A percentile compares a stretch with the other conserved stretches of the same genome.
Conservation (phyloP, 2,329 filamentous ascomycete genomes). For the Cercospora janseana region DNA sequence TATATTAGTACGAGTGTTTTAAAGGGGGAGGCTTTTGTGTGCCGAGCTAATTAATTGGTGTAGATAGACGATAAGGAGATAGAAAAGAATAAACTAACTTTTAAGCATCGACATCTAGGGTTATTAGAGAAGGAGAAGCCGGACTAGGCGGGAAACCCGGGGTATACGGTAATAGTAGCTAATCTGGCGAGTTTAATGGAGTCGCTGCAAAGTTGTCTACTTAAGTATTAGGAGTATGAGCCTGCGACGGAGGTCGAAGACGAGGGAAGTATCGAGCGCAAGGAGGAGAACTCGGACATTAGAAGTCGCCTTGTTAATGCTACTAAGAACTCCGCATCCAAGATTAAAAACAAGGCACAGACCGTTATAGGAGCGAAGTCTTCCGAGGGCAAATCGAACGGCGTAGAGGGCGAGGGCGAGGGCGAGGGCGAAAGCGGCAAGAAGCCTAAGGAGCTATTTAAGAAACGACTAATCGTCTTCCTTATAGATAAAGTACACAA, state of each 20-base stretch:
- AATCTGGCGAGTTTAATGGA: slow-evolving; percentile 26
- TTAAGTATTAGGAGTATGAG: slow-evolving; percentile 25
- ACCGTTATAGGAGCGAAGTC: background rate
- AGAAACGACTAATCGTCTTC: slow-evolving; percentile 23
- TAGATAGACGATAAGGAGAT: slow-evolving; percentile 24
- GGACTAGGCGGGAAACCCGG: slow-evolving; percentile 17
- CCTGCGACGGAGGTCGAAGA: slow-evolving; percentile 1
- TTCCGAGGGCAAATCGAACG: background rate
- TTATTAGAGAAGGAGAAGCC: slow-evolving; percentile 22
- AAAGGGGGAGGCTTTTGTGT: too few relatives aligned
- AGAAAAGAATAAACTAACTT: slow-evolving; percentile 23
- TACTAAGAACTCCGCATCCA: background rate
- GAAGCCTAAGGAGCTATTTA: slow-evolving; percentile 11
- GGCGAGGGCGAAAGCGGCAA: background rate
- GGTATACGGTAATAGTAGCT: slow-evolving; percentile 20
- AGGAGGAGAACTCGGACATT: background rate
- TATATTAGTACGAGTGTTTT: background rate
- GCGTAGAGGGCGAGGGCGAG: background rate
- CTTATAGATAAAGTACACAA: slow-evolving; percentile 24
- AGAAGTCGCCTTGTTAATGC: slow-evolving; percentile 13
- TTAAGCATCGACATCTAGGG: slow-evolving; percentile 21
- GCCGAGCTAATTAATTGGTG: background rate
- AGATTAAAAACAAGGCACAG: background rate
- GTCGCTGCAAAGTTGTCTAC: slow-evolving; percentile 23
- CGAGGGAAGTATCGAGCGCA: background rate